A percentile compares a stretch with the other conserved stretches of the same genome.
phyloP scores from a whole-genome alignment of 208 protist genomes.

The Tritrichomonas musculus region DNA sequence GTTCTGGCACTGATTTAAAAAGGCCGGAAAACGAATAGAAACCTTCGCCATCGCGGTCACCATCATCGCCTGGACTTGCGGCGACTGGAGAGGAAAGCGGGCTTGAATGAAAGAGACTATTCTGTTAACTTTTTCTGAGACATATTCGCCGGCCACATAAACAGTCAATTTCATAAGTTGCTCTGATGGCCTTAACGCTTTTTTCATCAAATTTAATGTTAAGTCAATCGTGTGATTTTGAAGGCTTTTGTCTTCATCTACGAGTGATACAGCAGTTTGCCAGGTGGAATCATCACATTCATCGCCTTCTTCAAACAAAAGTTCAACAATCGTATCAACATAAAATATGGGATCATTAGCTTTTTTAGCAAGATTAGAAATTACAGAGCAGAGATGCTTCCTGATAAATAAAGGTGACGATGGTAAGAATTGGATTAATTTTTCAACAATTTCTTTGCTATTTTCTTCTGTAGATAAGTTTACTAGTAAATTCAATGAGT shows the following conservation, averaged over 20 bases:
- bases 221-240: neutral
- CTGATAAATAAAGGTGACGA: too few relatives aligned
- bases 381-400: too few relatives aligned
- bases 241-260: neutral
- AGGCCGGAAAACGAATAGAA: neutral
- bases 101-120: neutral
- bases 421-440: too few relatives aligned
- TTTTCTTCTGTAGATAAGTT: neutral
- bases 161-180: neutral
- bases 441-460: neutral
- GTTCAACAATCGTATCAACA: neutral
- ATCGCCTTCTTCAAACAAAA: neutral
- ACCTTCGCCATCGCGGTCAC: neutral
- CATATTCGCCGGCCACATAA: neutral
- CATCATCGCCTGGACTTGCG: neutral
- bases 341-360: neutral
- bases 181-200: neutral
- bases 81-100: neutral
- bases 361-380: neutral
- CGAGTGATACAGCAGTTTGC: neutral
- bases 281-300: neutral
- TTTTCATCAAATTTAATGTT: neutral
- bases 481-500: neutral
- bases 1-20: neutral
- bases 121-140: neutral